phyloP scores from a whole-genome alignment of 129 eudicot genomes.

The Centrapalus pauciflorus region DNA sequence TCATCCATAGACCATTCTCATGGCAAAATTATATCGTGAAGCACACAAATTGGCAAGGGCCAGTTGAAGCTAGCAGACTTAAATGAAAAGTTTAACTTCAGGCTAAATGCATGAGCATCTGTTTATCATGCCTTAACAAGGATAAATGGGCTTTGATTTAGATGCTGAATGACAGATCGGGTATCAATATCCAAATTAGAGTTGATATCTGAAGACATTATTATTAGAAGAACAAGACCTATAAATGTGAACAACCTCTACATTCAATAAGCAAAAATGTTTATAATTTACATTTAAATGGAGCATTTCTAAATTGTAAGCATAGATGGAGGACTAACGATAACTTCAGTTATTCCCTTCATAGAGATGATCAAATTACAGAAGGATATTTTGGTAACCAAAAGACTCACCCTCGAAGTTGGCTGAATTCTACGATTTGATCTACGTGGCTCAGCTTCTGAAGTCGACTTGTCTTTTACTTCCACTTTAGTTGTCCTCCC shows the following conservation, averaged over 20 bases:
- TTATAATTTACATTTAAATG: background rate
- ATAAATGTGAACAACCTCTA: background rate
- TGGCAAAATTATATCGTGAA: background rate
- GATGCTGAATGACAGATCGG: background rate
- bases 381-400: background rate
- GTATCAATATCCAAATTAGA: background rate
- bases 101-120: too few species aligned
- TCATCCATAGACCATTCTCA: background rate
- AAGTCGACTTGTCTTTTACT: conserved; percentile 36
- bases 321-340: too few species aligned
- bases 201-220: background rate
- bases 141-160: too few species aligned
- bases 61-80: background rate
- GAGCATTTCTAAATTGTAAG: too few species aligned
- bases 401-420: conserved; percentile 71
- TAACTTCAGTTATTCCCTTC: too few species aligned
- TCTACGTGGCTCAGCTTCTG: conserved; percentile 74
- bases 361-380: too few species aligned
- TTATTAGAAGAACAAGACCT: background rate
- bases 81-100: background rate
- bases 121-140: too few species aligned
- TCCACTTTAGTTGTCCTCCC: conserved; percentile 39
- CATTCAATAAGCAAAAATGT: background rate
- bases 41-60: background rate
- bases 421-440: conserved; percentile 93